Percentiles rank a stretch among this genome's conserved stretches.
phyloP scores from a whole-genome alignment of 2,329 filamentous ascomycete species.

The Chaetothyriales sp. region DNA sequence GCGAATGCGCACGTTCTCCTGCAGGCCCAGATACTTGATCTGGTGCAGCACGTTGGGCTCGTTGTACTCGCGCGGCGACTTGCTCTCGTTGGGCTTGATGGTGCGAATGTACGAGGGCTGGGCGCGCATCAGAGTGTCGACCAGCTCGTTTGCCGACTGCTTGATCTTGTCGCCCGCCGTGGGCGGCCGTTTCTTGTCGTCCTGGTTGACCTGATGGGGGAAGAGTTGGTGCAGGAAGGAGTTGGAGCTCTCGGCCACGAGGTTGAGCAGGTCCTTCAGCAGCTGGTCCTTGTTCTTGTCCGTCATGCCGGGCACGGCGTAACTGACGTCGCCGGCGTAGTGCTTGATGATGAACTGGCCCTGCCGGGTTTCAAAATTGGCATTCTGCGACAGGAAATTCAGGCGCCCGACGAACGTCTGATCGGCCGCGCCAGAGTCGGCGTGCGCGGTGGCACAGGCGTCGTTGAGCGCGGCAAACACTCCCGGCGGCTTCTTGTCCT shows the following conservation, averaged over 20 bases:
- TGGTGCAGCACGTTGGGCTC: conserved; percentile 87
- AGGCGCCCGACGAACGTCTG: conserved; percentile 89
- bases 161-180: conserved; percentile 96
- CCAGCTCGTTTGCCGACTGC: conserved; percentile 82
- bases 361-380: conserved; percentile 81
- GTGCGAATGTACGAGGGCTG: conserved; percentile 96
- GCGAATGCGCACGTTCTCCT: conserved; percentile 96
- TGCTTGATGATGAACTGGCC: conserved; percentile 98
- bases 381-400: conserved; percentile 73
- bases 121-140: conserved; percentile 91
- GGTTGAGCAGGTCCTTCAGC: conserved; percentile 79
- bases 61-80: conserved; percentile 88
- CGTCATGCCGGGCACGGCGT: conserved; percentile 90
- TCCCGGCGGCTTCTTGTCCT: conserved; percentile 76
- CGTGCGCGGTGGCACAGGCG: conserved; percentile 94
- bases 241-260: conserved; percentile 75
- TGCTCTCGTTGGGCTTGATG: conserved; percentile 99
- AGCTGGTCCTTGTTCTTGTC: conserved; percentile 99
- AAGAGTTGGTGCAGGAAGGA: conserved; percentile 77
- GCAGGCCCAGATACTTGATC: conserved; percentile 97
- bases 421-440: conserved; percentile 85
- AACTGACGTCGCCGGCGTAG: conserved; percentile 92
- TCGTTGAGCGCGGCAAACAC: conserved; percentile 95
- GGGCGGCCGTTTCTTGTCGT: conserved; percentile 86
- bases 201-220: conserved; percentile 84